Base-by-base conservation (phyloP, 495 filamentous ascomycete species). In the Penicillium angulare region DNA sequence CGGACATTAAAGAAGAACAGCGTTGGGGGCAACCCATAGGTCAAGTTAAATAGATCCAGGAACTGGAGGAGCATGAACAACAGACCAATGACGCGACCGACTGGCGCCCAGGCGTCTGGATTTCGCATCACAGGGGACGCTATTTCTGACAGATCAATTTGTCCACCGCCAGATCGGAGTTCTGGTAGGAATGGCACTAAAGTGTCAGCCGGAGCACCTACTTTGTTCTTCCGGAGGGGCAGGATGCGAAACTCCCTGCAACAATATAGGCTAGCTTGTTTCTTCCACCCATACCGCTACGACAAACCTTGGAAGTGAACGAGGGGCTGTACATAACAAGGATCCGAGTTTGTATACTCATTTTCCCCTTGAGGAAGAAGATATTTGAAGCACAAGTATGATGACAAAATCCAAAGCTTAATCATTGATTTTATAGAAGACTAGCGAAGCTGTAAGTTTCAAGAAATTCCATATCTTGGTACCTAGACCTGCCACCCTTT, bases 131-230 rank as follows among this genome's bases (percentile, higher is more conserved):
- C 39, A 43, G 31, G 17, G 43, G 40, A 48, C 39, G 43, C 43
- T 47, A 60, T 8, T 57, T 62, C 53, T 57, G 61, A 65, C 48
- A 44, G 49, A 56, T 62, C 59, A 60, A 42, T 47, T 55, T 44
- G 13, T 39, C 49, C 39, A 61, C 27, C 57, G 53, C 57, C 50
- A 55, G 43, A 48, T 21, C 22, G 31, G 21, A 46, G 35, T 31
- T 31, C 27, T 31, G n/a, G n/a, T n/a, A n/a, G n/a, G n/a, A 10
- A 22, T 20, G 29, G n/a, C 12, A 35, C n/a, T 35, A 3, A 23
- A 47, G 13, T 20, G 16, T 5, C 18, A 47, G 31, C 27, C 10
- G 27, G 15, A 31, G 23, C 33, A 15, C 33, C n/a, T n/a, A n/a
- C n/a, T n/a, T 22, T 41, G 18, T 33, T 43, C 4, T 49, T 46